Percentiles rank a stretch among this genome's conserved stretches.
These are phyloP conservation scores for Arthrobotrys iridis DNA, from an alignment of 2,329 filamentous ascomycete species.

Conservation along the genomic window DNA sequence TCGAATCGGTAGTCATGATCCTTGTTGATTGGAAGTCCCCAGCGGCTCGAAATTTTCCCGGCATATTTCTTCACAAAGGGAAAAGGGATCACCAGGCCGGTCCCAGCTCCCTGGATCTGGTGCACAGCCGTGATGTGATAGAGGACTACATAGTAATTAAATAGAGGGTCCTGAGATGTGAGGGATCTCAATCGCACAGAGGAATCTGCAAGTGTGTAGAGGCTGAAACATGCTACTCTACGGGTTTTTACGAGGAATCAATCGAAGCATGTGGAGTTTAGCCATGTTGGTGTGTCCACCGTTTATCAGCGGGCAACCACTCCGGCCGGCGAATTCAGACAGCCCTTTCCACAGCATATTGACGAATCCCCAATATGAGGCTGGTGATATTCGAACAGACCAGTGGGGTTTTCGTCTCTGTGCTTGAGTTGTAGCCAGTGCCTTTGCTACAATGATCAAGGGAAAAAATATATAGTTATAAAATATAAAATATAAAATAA, in stretches of 20 bases:
- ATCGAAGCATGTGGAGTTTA: constrained; percentile 6
- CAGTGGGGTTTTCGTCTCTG: too few species aligned
- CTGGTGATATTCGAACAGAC: too few species aligned
- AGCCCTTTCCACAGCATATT: background rate
- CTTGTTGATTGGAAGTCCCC: background rate
- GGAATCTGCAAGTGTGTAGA: background rate
- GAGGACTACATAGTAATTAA: background rate
- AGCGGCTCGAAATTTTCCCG: background rate
- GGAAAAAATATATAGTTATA: too few species aligned
- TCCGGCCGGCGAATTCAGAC: background rate
- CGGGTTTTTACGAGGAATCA: background rate
- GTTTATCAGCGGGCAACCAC: constrained; percentile 1
- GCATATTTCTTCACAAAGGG: background rate
- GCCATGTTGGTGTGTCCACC: constrained; percentile 1
- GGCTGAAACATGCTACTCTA: background rate
- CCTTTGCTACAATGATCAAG: too few species aligned
- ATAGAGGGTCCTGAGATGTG: too few species aligned
- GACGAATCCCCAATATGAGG: background rate
- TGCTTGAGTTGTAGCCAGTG: too few species aligned
- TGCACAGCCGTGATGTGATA: background rate
- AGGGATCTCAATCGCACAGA: background rate
- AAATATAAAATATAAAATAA: too few species aligned
- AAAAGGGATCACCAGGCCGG: constrained; percentile 5
- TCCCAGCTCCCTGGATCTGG: constrained; percentile 3
- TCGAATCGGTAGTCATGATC: constrained; percentile 11